Conservation (phyloP, 2,329 filamentous ascomycete genomes). For the Teratosphaeria gauchensis region DNA sequence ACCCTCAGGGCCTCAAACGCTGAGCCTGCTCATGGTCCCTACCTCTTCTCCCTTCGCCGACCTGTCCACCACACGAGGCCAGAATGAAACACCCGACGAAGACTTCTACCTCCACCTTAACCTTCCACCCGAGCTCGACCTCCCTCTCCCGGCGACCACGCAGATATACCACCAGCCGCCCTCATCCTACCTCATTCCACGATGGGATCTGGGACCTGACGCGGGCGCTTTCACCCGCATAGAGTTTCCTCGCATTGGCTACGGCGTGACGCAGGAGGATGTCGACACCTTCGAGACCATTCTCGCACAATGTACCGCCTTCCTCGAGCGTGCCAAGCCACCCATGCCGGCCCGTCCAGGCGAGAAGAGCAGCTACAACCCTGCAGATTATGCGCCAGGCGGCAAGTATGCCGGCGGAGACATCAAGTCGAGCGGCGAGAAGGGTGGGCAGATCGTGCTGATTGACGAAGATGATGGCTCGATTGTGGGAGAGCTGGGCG, state of each 20-base stretch:
- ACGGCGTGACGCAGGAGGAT: slow-evolving; percentile 75
- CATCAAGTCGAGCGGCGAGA: slow-evolving; percentile 22
- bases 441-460: slow-evolving; percentile 70
- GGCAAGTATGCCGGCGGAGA: slow-evolving; percentile 47
- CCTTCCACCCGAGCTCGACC: slow-evolving; percentile 84
- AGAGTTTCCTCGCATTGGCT: slow-evolving; percentile 69
- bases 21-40: slow-evolving; percentile 92
- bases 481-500: slow-evolving; percentile 82
- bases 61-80: slow-evolving; percentile 46
- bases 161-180: slow-evolving; percentile 97
- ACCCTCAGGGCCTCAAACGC: slow-evolving; percentile 74
- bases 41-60: slow-evolving; percentile 63
- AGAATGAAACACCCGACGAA: slow-evolving; percentile 55
- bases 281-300: slow-evolving; percentile 96
- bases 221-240: slow-evolving; percentile 87
- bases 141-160: slow-evolving; percentile 86
- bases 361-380: slow-evolving; percentile 56
- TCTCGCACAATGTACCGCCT: slow-evolving; percentile 92
- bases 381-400: slow-evolving; percentile 68
- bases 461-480: slow-evolving; percentile 94
- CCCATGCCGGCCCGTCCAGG: slow-evolving; percentile 30
- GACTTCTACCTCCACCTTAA: slow-evolving; percentile 97
- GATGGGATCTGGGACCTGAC: slow-evolving; percentile 85
- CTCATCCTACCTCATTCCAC: slow-evolving; percentile 83
- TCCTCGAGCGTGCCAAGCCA: slow-evolving; percentile 72